phyloP scores from a whole-genome alignment of 768 basidiomycete species.

The Phylloporus sp. region DNA sequence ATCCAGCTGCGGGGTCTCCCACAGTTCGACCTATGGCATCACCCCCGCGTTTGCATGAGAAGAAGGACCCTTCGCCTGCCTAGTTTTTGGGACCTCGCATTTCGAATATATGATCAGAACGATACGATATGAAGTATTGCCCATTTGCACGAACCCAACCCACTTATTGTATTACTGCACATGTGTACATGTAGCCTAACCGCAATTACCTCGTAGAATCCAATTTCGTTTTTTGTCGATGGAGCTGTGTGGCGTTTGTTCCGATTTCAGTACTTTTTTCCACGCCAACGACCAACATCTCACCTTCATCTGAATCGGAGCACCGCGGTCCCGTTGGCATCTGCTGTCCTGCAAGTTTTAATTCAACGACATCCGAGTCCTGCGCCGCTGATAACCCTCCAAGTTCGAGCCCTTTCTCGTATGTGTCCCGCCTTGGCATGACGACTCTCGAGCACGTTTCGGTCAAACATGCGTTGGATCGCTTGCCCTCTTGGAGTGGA shows the following conservation, averaged over 20 bases:
- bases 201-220: slow-evolving; percentile 18
- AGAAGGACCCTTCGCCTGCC: slow-evolving; percentile 28
- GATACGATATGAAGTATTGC: slow-evolving; percentile 20
- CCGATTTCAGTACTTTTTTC: background rate
- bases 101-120: slow-evolving; percentile 17
- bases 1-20: slow-evolving; percentile 46
- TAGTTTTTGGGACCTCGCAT: slow-evolving; percentile 10
- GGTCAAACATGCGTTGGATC: slow-evolving; percentile 13
- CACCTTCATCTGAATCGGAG: background rate
- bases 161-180: slow-evolving; percentile 27
- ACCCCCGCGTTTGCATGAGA: slow-evolving; percentile 40
- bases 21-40: slow-evolving; percentile 50
- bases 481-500: background rate
- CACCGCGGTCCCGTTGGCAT: background rate
- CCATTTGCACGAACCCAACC: slow-evolving; percentile 14
- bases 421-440: slow-evolving; percentile 22
- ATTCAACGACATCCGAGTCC: background rate
- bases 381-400: background rate
- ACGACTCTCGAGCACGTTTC: slow-evolving; percentile 25
- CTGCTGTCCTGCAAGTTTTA: background rate
- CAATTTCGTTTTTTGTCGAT: background rate
- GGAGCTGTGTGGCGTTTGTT: background rate
- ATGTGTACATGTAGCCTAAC: slow-evolving; percentile 26
- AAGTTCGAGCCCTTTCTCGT: background rate
- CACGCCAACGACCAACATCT: background rate